phyloP scores from a whole-genome alignment of 352 stramenopile species.

The Phytophthora brassicae region DNA sequence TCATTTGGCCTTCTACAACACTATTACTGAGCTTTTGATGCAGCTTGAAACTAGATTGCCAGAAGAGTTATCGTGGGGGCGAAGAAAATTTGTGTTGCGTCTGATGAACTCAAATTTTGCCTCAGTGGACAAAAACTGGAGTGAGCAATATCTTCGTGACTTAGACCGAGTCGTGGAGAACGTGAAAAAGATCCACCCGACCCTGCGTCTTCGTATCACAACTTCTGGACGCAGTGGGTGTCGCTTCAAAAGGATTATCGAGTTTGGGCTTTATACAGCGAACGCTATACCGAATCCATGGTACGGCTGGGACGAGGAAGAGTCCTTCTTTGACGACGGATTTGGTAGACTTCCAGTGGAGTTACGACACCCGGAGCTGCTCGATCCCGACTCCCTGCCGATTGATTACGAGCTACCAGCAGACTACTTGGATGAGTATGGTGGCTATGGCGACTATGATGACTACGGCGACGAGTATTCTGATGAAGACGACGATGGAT shows the following conservation, averaged over 20 bases:
- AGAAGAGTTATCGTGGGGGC: slow-evolving; percentile 20
- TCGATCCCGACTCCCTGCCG: slow-evolving; percentile 37
- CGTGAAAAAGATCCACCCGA: slow-evolving; percentile 36
- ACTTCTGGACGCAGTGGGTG: slow-evolving; percentile 22
- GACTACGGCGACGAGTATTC: slow-evolving; percentile 20
- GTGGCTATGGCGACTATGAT: slow-evolving; percentile 15
- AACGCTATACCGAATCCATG: slow-evolving; percentile 33
- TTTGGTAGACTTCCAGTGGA: slow-evolving; percentile 19
- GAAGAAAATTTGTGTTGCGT: slow-evolving; percentile 36
- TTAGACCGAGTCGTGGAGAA: slow-evolving; percentile 28
- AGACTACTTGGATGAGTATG: slow-evolving; percentile 35
- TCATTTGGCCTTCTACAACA: slow-evolving; percentile 41
- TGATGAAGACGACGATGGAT: slow-evolving; percentile 24
- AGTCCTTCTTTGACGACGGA: slow-evolving; percentile 11
- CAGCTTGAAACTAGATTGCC: slow-evolving; percentile 15
- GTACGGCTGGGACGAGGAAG: slow-evolving; percentile 45
- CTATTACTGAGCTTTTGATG: slow-evolving; percentile 27
- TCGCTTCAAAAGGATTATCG: slow-evolving; percentile 34
- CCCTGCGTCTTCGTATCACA: slow-evolving; percentile 34
- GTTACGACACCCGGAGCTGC: slow-evolving; percentile 25
- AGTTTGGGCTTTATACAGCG: slow-evolving; percentile 44
- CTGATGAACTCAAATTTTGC: slow-evolving; percentile 33
- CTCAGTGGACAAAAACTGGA: slow-evolving; percentile 38
- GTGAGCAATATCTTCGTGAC: slow-evolving; percentile 33
- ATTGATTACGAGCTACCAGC: slow-evolving; percentile 41